Base-by-base conservation (phyloP, 495 filamentous ascomycete genomes). In the Podospora comata region DNA sequence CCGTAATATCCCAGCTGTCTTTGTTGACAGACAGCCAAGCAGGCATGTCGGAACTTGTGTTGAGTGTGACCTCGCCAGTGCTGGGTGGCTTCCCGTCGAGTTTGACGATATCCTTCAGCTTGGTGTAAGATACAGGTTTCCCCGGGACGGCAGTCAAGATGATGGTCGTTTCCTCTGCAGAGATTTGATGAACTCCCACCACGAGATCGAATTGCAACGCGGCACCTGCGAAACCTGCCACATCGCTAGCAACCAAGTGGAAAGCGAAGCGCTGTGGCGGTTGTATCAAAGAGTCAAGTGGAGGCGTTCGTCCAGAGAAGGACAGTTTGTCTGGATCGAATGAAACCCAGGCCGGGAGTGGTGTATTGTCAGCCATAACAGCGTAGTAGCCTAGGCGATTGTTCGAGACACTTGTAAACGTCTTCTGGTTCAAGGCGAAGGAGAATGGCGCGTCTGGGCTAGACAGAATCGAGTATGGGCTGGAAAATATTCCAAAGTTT, bases 281-380 rank as follows among this genome's bases (percentile, higher is more conserved):
- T 18, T 89, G 81, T 34, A 86, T 79, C 30, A 90, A 83, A 53
- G 88, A 89, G 53, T 81, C 81, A 19, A 84, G 78, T 16, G 86
- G 76, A 5, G 92, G 93, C 4, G 89, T 89, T 58, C 79, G 85
- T n/a, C 93, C 93, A 5, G 86, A 86, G 71, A 97, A 97, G 13
- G 84, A 83, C 34, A 97, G 83, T 6, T 70, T 79, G 2, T 73
- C 68, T 2, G 84, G 71, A 73, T 96, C 87, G 72, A 97, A 97
- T 13, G 77, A 80, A 55, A 97, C 85, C 94, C 93, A 97, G 4
- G 93, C 91, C 44, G 94, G 94, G 54, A 97, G 79, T 34, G 94
- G 93, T 6, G 90, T 89, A 72, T 94, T 91, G 68, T 93, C 88
- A 3, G 75, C 78, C 53, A 90, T 89, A 13, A 90, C 88, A 26